Evolutionary conservation across 2,329 filamentous ascomycete genomes (phyloP).

Genomic region (Colletotrichum cordylinicola): DNA sequence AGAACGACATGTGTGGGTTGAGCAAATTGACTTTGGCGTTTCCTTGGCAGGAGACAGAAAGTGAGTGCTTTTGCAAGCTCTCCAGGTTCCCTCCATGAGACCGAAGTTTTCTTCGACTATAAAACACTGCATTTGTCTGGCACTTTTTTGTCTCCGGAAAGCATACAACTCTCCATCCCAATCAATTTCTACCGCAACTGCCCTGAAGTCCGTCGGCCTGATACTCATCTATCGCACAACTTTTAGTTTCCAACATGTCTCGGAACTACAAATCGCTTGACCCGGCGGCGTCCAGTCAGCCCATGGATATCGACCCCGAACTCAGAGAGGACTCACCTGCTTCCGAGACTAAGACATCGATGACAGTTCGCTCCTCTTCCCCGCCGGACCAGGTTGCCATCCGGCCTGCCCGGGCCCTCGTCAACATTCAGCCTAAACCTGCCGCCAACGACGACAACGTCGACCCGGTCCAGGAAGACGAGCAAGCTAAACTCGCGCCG

Average conservation of each 20-base stretch:
- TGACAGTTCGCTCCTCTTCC: neutral
- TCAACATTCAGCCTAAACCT: neutral
- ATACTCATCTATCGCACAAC: neutral
- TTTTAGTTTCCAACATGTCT: neutral
- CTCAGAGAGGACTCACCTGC: neutral
- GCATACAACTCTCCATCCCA: neutral
- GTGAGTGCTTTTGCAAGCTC: neutral
- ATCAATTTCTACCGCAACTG: accelerated
- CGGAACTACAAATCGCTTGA: neutral
- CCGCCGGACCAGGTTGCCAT: neutral
- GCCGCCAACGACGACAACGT: neutral
- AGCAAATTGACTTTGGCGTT: neutral
- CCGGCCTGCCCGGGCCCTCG: neutral
- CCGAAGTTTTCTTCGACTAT: neutral
- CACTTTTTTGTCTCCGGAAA: neutral
- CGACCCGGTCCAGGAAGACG: neutral
- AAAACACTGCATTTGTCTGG: neutral
- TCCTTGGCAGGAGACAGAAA: neutral
- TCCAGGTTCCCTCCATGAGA: neutral
- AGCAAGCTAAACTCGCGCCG: neutral
- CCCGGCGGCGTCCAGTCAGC: neutral
- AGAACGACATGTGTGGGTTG: neutral
- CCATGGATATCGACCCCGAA: neutral
- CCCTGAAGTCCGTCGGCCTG: neutral
- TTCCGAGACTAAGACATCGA: neutral